A percentile compares a stretch with the other conserved stretches of the same genome.
Evolutionary conservation across 148 eudicot genomes (phyloP).

Genomic region (Silene uniflora): DNA sequence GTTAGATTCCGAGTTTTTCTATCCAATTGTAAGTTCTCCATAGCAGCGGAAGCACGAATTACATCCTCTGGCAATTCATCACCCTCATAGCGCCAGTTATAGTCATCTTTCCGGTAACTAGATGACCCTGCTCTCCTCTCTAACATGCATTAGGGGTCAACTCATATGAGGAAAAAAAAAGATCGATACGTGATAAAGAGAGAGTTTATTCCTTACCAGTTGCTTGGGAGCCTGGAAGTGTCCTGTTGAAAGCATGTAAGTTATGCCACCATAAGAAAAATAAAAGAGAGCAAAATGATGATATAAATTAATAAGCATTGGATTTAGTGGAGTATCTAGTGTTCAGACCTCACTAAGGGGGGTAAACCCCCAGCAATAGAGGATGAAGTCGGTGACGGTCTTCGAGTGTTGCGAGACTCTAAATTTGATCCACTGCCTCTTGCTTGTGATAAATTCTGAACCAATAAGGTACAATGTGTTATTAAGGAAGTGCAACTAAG

Average conservation of each 20-base stretch:
- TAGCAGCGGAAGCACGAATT: slow-evolving; percentile 70
- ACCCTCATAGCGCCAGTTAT: slow-evolving; percentile 75
- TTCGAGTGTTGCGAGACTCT: slow-evolving; percentile 59
- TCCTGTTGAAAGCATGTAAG: slow-evolving; percentile 41
- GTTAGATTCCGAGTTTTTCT: slow-evolving; percentile 87
- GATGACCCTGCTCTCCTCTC: slow-evolving; percentile 86
- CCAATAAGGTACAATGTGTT: neutral
- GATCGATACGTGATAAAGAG: slow-evolving; percentile 9
- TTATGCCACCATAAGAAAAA: slow-evolving; percentile 1
- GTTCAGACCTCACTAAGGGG: slow-evolving; percentile 70
- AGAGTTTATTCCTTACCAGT: slow-evolving; percentile 56
- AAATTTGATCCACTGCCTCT: slow-evolving; percentile 54
- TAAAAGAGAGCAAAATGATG: neutral
- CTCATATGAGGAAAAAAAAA: slow-evolving; percentile 3
- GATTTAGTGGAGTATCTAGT: neutral
- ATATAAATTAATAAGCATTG: neutral
- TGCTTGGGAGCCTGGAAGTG: slow-evolving; percentile 63
- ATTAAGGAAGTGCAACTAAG: neutral
- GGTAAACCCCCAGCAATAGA: slow-evolving; percentile 87
- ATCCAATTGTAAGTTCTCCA: slow-evolving; percentile 90
- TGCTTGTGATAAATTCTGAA: slow-evolving; percentile 68
- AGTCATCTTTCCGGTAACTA: slow-evolving; percentile 80
- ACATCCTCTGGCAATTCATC: slow-evolving; percentile 80
- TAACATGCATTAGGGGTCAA: slow-evolving; percentile 23
- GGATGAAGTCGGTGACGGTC: slow-evolving; percentile 75